These are phyloP conservation scores for Stachybotrys elegans DNA, from an alignment of 2,329 filamentous ascomycete genomes.

Conservation along the genomic window DNA sequence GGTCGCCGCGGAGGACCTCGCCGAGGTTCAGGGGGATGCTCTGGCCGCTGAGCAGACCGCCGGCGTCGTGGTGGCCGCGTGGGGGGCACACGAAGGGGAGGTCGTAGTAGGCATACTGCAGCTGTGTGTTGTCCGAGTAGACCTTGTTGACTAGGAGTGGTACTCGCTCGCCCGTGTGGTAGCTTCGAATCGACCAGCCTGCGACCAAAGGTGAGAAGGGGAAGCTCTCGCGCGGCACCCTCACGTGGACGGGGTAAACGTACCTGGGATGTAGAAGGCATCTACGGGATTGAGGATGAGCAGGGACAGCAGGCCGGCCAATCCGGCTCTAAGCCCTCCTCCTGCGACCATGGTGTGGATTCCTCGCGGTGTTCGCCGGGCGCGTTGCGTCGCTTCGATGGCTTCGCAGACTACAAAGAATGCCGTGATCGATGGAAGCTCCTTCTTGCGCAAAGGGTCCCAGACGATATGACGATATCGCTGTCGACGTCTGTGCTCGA, in stretches of 20 bases:
- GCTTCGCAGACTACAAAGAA: too few relatives aligned
- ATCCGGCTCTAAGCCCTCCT: constrained; percentile 24
- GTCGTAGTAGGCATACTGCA: constrained; percentile 90
- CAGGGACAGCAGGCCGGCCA: constrained; percentile 37
- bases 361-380: too few relatives aligned
- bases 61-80: constrained; percentile 60
- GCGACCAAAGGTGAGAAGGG: constrained; percentile 7
- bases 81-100: constrained; percentile 83
- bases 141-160: constrained; percentile 89
- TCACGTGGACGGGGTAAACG: constrained; percentile 20
- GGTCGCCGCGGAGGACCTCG: constrained; percentile 80
- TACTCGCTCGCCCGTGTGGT: constrained; percentile 69
- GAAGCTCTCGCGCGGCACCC: neutral
- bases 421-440: too few relatives aligned
- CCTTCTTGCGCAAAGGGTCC: too few relatives aligned
- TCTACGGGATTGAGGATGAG: constrained; percentile 32
- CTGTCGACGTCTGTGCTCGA: too few relatives aligned
- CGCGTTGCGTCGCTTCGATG: too few relatives aligned
- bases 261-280: constrained; percentile 86
- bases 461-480: too few relatives aligned
- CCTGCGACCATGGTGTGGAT: too few relatives aligned
- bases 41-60: constrained; percentile 68
- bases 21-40: constrained; percentile 79
- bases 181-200: constrained; percentile 81
- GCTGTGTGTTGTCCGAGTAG: constrained; percentile 81